Conservation (phyloP, 805 yeast genomes). For the Saccharomycopsis sp. region DNA sequence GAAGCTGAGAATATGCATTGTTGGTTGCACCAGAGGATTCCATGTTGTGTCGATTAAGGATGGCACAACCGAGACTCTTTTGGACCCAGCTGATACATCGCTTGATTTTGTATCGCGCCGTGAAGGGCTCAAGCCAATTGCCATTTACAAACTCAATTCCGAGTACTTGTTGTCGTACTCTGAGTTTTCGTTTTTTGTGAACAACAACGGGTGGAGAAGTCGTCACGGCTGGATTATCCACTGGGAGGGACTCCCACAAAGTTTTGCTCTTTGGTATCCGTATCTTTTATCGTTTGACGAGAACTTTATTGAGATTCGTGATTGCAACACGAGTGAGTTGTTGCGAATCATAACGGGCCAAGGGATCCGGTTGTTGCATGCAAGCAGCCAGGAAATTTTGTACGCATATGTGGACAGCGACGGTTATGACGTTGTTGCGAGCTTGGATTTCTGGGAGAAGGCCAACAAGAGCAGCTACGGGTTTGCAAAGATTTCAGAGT, state of each 20-base stretch:
- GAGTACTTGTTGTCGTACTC: conserved; percentile 85
- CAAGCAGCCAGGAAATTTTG: conserved; percentile 85
- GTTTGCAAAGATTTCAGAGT: neutral
- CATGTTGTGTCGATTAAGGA: conserved; percentile 65
- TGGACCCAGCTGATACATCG: conserved; percentile 98
- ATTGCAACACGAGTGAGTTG: conserved; percentile 79
- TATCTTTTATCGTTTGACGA: conserved; percentile 85
- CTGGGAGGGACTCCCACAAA: conserved; percentile 96
- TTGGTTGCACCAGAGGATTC: conserved; percentile 94
- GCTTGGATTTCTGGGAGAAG: conserved; percentile 78
- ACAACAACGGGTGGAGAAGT: conserved; percentile 93
- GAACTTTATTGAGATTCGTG: conserved; percentile 84
- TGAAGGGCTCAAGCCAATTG: conserved; percentile 80
- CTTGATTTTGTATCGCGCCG: conserved; percentile 83
- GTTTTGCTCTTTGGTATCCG: conserved; percentile 90
- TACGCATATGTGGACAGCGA: conserved; percentile 86
- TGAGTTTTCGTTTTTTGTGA: conserved; percentile 90
- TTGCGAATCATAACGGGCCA: conserved; percentile 88
- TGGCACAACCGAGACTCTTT: conserved; percentile 48
- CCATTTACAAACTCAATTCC: conserved; percentile 81
- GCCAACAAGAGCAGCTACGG: conserved; percentile 19
- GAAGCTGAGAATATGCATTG: conserved; percentile 70
- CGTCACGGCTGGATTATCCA: conserved; percentile 87
- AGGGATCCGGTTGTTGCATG: conserved; percentile 79
- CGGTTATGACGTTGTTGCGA: conserved; percentile 88